Percentiles rank a stretch among this genome's conserved stretches.
phyloP scores from a whole-genome alignment of 768 basidiomycete species.

The Leccinum barrowsii region DNA sequence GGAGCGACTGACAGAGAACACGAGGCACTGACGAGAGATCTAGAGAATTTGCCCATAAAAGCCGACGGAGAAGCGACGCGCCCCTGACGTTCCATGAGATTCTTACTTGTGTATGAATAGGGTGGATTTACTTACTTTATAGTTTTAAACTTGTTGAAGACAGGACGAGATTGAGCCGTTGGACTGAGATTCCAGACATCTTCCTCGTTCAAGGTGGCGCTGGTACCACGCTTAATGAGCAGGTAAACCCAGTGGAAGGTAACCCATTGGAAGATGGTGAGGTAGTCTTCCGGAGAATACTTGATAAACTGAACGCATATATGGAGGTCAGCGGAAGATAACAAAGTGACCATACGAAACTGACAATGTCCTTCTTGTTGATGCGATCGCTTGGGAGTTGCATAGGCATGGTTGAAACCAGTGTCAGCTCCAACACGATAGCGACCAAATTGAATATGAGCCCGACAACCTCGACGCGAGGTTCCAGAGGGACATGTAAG shows the following conservation, averaged over 20 bases:
- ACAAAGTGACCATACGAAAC: slow-evolving; percentile 21
- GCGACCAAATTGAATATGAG: slow-evolving; percentile 43
- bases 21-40: slow-evolving; percentile 36
- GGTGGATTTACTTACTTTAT: slow-evolving; percentile 15
- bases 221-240: slow-evolving; percentile 48
- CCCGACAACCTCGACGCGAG: slow-evolving; percentile 19
- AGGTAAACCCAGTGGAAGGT: slow-evolving; percentile 73
- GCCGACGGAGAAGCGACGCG: slow-evolving; percentile 37
- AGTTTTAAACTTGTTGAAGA: slow-evolving; percentile 49
- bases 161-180: slow-evolving; percentile 59
- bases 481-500: slow-evolving; percentile 41
- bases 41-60: slow-evolving; percentile 44
- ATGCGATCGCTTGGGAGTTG: slow-evolving; percentile 54
- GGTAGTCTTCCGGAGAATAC: slow-evolving; percentile 66
- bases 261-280: slow-evolving; percentile 65
- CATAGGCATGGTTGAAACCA: slow-evolving; percentile 63
- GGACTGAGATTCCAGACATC: slow-evolving; percentile 75
- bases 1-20: not conserved
- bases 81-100: slow-evolving; percentile 13
- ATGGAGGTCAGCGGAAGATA: not conserved
- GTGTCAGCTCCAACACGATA: slow-evolving; percentile 39
- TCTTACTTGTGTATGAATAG: not conserved
- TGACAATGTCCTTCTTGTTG: slow-evolving; percentile 58
- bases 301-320: slow-evolving; percentile 22
- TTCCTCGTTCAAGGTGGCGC: slow-evolving; percentile 58